Evolutionary conservation across 129 eudicot genomes (phyloP).

Genomic region (Saussurea involucrata): DNA sequence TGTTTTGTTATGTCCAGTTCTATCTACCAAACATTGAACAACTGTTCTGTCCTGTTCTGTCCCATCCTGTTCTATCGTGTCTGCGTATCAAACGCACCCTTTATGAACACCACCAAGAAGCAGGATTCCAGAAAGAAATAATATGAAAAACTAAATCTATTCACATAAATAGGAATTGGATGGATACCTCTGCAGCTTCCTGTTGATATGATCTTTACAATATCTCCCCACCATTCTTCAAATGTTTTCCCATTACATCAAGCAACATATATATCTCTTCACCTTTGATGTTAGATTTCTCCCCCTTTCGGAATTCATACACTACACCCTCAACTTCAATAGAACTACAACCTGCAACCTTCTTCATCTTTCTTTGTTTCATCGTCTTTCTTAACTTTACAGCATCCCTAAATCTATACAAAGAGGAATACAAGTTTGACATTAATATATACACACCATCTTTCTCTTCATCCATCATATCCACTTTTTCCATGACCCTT

Average conservation of each 20-base stretch:
- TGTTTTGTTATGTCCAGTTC: too few species aligned
- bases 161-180: neutral
- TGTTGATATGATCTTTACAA: neutral
- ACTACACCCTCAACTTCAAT: constrained; percentile 42
- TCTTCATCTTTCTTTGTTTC: constrained; percentile 30
- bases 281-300: constrained; percentile 30
- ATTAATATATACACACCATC: constrained; percentile 42
- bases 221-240: constrained; percentile 13
- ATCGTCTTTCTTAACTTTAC: constrained; percentile 36
- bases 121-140: too few species aligned
- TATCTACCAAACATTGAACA: too few species aligned
- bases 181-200: neutral
- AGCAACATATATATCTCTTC: constrained; percentile 32
- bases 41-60: too few species aligned
- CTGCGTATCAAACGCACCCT: too few species aligned
- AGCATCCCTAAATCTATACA: constrained; percentile 29
- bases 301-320: constrained; percentile 50
- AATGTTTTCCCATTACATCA: constrained; percentile 19
- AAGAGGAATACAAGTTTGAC: constrained; percentile 42
- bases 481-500: constrained; percentile 32
- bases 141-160: neutral
- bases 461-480: constrained; percentile 28
- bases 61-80: too few species aligned
- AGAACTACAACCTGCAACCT: constrained; percentile 49
- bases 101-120: too few species aligned